Conservation (phyloP, 495 filamentous ascomycete species). For the Usnea hakonensis region DNA sequence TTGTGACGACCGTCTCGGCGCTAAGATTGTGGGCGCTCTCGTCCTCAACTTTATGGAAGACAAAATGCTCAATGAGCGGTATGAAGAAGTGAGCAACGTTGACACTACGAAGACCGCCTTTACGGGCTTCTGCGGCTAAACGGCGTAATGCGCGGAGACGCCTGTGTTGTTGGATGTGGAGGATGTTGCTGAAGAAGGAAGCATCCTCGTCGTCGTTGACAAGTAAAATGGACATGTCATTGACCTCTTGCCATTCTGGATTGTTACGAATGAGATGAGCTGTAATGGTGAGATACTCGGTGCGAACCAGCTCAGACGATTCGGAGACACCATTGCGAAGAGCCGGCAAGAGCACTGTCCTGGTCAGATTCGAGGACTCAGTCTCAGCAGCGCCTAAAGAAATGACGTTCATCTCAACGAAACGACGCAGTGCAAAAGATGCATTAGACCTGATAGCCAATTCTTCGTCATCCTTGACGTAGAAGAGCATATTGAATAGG, state of each 20-base stretch:
- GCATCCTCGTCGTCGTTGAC: conserved; percentile 76
- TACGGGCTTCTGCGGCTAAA: conserved; percentile 56
- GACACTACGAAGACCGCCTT: conserved; percentile 55
- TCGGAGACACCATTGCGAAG: conserved; percentile 68
- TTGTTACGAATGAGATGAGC: conserved; percentile 68
- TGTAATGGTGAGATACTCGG: conserved; percentile 70
- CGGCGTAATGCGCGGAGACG: conserved; percentile 76
- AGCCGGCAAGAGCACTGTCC: conserved; percentile 59
- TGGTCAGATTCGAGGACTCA: conserved; percentile 47
- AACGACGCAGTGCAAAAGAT: conserved; percentile 70
- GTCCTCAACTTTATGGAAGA: conserved; percentile 70
- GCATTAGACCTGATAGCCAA: conserved; percentile 79
- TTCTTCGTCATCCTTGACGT: conserved; percentile 79
- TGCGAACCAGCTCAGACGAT: conserved; percentile 70
- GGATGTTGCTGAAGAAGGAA: conserved; percentile 85
- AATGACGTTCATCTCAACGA: conserved; percentile 51
- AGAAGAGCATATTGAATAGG: conserved; percentile 82
- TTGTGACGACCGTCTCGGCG: conserved; percentile 68
- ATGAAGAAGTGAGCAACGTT: conserved; percentile 84
- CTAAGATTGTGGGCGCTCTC: conserved; percentile 76
- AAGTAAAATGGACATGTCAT: conserved; percentile 67
- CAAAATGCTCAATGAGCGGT: conserved; percentile 86
- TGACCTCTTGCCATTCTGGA: conserved; percentile 56
- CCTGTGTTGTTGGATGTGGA: conserved; percentile 85
- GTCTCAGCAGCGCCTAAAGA: conserved; percentile 33